Evolutionary conservation across 176 grass and related monocot species (phyloP).

Genomic region (Pharus latifolius): DNA sequence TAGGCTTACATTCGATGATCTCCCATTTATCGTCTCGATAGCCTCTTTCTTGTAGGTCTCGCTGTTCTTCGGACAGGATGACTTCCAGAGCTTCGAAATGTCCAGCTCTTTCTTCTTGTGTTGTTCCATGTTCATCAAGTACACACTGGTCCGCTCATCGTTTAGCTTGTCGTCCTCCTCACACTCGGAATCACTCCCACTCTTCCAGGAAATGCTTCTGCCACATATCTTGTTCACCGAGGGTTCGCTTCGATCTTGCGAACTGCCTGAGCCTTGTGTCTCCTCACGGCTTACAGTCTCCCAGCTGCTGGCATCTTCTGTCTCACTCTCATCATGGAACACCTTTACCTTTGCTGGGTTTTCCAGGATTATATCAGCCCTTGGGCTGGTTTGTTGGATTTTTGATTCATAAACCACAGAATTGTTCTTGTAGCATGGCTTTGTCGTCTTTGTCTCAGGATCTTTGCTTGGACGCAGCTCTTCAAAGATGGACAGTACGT

Average conservation of each 20-base stretch:
- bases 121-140: constrained; percentile 30
- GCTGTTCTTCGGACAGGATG: constrained; percentile 38
- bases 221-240: constrained; percentile 49
- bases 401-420: constrained; percentile 24
- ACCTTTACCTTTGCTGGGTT: constrained; percentile 31
- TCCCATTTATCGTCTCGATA: constrained; percentile 10
- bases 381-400: constrained; percentile 31
- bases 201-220: constrained; percentile 27
- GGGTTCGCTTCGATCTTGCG: constrained; percentile 50
- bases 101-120: constrained; percentile 62
- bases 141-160: constrained; percentile 9
- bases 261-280: constrained; percentile 50
- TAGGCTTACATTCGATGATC: constrained; percentile 1
- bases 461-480: constrained; percentile 36
- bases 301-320: constrained; percentile 65
- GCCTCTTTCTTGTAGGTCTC: constrained; percentile 19
- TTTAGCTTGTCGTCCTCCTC: not conserved
- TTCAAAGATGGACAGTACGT: constrained; percentile 75
- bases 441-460: constrained; percentile 11
- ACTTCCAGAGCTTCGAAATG: constrained; percentile 70
- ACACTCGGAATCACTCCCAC: constrained; percentile 23
- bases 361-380: constrained; percentile 46
- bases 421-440: constrained; percentile 27
- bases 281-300: constrained; percentile 70
- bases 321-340: constrained; percentile 34